Conservation (phyloP, 202 grass and related monocot genomes). For the Schoenoplectus triqueter region DNA sequence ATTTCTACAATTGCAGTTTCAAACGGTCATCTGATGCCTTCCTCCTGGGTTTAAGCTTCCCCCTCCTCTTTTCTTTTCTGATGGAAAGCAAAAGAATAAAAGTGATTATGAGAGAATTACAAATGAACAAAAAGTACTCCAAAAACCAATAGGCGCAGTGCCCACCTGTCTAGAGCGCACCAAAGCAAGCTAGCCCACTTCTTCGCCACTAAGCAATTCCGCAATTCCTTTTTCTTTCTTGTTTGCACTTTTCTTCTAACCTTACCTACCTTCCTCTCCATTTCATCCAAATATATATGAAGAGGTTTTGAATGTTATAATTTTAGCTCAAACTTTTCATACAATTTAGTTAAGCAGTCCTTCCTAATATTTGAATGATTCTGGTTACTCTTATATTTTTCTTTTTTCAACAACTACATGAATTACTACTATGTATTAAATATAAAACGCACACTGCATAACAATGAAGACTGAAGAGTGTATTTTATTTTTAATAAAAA, state of each 20-base stretch:
- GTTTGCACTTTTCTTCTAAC: no score
- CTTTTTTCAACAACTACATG: background rate
- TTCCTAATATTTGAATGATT: background rate
- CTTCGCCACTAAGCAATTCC: constrained; percentile 37
- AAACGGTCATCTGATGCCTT: constrained; percentile 30
- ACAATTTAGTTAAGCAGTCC: background rate
- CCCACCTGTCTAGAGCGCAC: constrained; percentile 13
- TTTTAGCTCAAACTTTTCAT: background rate
- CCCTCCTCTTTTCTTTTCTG: background rate
- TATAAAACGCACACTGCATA: no score
- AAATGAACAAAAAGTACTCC: background rate
- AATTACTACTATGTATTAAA: no score
- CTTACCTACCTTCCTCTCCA: no score
- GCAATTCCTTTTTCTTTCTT: background rate
- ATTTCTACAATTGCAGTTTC: background rate
- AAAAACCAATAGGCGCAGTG: background rate
- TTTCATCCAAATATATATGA: background rate
- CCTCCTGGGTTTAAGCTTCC: background rate
- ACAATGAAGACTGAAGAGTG: no score
- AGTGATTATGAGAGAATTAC: background rate
- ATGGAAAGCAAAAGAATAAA: constrained; percentile 29
- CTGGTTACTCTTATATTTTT: background rate
- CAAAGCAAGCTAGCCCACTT: background rate
- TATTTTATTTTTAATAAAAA: background rate
- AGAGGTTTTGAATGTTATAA: background rate